Conservation (phyloP, 495 filamentous ascomycete species). For the Annulohypoxylon stygium region DNA sequence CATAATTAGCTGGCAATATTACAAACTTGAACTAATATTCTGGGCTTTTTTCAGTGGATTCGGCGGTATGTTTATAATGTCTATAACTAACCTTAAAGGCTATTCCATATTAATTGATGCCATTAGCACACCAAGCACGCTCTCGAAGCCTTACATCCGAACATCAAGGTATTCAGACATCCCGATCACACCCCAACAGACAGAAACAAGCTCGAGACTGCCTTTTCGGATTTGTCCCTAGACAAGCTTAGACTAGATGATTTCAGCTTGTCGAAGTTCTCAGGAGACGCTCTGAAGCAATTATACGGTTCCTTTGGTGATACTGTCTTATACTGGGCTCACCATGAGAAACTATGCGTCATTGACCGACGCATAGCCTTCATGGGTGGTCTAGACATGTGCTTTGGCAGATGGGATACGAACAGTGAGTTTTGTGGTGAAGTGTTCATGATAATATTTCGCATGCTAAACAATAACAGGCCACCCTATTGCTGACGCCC, state of each 20-base stretch:
- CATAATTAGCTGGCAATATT: slow-evolving; percentile 11
- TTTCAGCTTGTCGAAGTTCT: slow-evolving; percentile 68
- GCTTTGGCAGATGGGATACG: slow-evolving; percentile 73
- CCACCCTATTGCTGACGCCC: slow-evolving; percentile 88
- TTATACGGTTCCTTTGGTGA: slow-evolving; percentile 85
- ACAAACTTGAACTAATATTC: slow-evolving; percentile 12
- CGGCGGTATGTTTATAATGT: slow-evolving; percentile 53
- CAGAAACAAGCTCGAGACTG: slow-evolving; percentile 44
- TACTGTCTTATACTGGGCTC: slow-evolving; percentile 92
- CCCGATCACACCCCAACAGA: slow-evolving; percentile 86
- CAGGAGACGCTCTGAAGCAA: slow-evolving; percentile 74
- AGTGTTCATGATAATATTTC: background rate
- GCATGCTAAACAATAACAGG: slow-evolving; percentile 56
- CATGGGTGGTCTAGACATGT: slow-evolving; percentile 86
- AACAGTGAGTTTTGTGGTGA: slow-evolving; percentile 55
- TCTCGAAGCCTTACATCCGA: slow-evolving; percentile 82
- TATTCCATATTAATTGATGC: slow-evolving; percentile 22
- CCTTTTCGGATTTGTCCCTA: slow-evolving; percentile 63
- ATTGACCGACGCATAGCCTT: slow-evolving; percentile 86
- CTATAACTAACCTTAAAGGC: background rate
- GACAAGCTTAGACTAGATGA: slow-evolving; percentile 62
- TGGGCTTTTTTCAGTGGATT: slow-evolving; percentile 70
- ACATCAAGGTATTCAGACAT: slow-evolving; percentile 92
- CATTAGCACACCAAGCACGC: slow-evolving; percentile 82
- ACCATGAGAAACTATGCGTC: slow-evolving; percentile 93